Evolutionary conservation across 2,329 filamentous ascomycete species (phyloP), one percentile per base, ranked within the genome.

Genomic region (Cladosporium sp.): DNA sequence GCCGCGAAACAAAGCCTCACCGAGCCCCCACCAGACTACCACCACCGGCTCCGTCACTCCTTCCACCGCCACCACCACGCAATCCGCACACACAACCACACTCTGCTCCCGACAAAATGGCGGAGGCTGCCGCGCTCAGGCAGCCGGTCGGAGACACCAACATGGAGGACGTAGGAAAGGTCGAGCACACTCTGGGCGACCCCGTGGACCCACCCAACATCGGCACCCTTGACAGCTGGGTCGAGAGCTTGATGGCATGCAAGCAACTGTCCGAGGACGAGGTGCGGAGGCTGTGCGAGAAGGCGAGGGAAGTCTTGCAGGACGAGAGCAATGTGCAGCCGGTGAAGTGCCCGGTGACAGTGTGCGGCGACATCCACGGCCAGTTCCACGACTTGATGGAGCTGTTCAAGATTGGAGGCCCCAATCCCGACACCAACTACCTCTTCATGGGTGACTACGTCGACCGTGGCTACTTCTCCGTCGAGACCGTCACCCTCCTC

Each of bases 381-480:
- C 95, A 99, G 81, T 98, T 98, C 79, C 94, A 98, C 80, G 95
- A 99, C 77, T 82, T 99, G 79, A 98, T 99, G 93, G 95, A 99
- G 83, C 88, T 99, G 63, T 99, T 99, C 87, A 96, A 96, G 83
- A 98, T 99, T 79, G 95, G 95, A 73, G 95, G 95, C 63, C 93
- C 93, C 67, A 97, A 97, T 78, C 95, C 95, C 71, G 95, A 99
- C 80, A 98, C 95, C 77, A 98, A 98, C 84, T 98, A 98, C 81
- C 89, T 98, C 71, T 98, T 98, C 84, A 98, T 99, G 93, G 93
- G 95, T 78, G 95, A 99, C 81, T 99, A 98, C 77, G 95, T 99
- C 76, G 95, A 99, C 80, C 89, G 95, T 84, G 95, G 95, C 70
- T 99, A 97, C 84, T 99, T 98, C 84, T 97, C 93, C 30, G 93